These are phyloP conservation scores for Pseudogymnoascus sp. DNA, from an alignment of 2,329 filamentous ascomycete species.

Conservation along the genomic window DNA sequence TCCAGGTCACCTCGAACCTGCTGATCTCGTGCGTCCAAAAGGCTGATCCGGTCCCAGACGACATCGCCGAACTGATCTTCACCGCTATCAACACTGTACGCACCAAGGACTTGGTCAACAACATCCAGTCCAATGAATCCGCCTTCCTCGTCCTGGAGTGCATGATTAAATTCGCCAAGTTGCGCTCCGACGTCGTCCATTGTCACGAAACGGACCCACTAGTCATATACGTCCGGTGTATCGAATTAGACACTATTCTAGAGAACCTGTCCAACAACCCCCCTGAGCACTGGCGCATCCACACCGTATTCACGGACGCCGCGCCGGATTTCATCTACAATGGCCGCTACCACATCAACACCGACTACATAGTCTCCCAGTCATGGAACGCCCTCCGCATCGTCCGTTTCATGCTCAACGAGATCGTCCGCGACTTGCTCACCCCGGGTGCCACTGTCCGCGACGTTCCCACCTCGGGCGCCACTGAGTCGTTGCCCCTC, in stretches of 20 bases:
- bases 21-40: constrained; percentile 48
- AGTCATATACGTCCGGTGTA: constrained; percentile 20
- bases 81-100: constrained; percentile 45
- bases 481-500: not conserved
- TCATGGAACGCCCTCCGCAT: constrained; percentile 26
- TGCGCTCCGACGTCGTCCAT: constrained; percentile 37
- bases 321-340: constrained; percentile 22
- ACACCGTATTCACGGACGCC: constrained; percentile 21
- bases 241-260: constrained; percentile 24
- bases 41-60: constrained; percentile 42
- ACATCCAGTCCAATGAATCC: constrained; percentile 31
- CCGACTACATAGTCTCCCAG: constrained; percentile 24
- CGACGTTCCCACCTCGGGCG: too few relatives aligned
- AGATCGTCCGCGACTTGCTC: constrained; percentile 19
- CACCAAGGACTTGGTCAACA: constrained; percentile 42
- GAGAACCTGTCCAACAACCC: constrained; percentile 14
- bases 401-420: constrained; percentile 22
- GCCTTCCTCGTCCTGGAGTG: not conserved
- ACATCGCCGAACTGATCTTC: constrained; percentile 43
- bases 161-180: constrained; percentile 35
- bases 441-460: constrained; percentile 8
- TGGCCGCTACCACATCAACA: constrained; percentile 25
- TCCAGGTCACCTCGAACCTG: constrained; percentile 47
- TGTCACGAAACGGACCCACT: constrained; percentile 12
- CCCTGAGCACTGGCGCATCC: constrained; percentile 22